phyloP scores from a whole-genome alignment of 2,329 filamentous ascomycete genomes.

The Colletotrichum sp. region DNA sequence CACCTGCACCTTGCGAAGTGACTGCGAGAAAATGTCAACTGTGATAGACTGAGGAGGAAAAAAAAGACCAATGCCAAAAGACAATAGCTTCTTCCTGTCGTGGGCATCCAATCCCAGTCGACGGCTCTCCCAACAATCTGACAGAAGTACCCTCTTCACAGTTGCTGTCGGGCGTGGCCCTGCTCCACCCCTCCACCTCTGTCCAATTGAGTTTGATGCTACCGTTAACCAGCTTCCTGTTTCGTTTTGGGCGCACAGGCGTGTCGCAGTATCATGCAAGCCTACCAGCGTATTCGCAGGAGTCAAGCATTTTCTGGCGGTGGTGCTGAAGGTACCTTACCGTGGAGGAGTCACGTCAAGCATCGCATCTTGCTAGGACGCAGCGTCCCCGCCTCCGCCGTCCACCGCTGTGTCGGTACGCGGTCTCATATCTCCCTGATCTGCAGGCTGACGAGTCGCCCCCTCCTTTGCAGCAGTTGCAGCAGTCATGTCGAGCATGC shows the following conservation, averaged over 20 bases:
- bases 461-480: background rate
- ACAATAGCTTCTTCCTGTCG: background rate
- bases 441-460: conserved; percentile 17
- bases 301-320: background rate
- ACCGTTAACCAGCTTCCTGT: conserved; percentile 14
- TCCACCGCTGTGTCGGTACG: background rate
- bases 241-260: conserved; percentile 10
- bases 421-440: conserved; percentile 18
- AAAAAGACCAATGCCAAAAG: background rate
- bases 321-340: background rate
- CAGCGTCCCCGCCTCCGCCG: background rate
- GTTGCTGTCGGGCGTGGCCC: background rate
- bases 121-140: background rate
- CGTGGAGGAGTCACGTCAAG: background rate
- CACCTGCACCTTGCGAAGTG: background rate
- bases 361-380: background rate
- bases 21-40: background rate
- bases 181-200: background rate
- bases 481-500: conserved; percentile 4
- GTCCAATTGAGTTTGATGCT: conserved; percentile 4
- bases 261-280: background rate
- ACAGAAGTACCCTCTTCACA: background rate
- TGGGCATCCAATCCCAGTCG: background rate
- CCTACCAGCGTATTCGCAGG: background rate
- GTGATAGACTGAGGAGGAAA: background rate